A percentile compares a stretch with the other conserved stretches of the same genome.
These are phyloP conservation scores for Santalum album DNA, from an alignment of 164 flowering plant species.

Conservation along the genomic window DNA sequence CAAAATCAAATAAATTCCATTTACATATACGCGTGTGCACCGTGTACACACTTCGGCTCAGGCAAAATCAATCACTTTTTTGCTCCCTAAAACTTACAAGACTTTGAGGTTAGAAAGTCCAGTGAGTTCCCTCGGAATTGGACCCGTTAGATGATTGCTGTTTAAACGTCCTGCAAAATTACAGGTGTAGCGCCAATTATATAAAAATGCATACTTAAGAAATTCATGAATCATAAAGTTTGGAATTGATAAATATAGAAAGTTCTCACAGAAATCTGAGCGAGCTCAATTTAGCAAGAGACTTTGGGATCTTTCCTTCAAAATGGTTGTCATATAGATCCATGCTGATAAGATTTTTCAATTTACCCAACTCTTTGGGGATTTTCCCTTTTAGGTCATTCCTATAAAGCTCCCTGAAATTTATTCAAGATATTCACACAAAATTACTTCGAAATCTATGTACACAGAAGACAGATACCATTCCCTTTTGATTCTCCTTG, in stretches of 20 bases:
- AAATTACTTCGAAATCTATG: too few relatives aligned
- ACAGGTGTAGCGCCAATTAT: not conserved
- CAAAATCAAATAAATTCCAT: constrained; percentile 2
- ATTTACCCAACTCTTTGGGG: constrained; percentile 71
- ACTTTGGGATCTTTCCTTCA: constrained; percentile 63
- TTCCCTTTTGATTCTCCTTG: too few relatives aligned
- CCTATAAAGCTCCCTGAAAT: constrained; percentile 67
- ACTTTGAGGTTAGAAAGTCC: constrained; percentile 61
- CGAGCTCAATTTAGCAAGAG: constrained; percentile 56
- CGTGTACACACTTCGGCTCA: too few relatives aligned
- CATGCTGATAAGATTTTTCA: constrained; percentile 69
- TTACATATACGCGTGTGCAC: not conserved
- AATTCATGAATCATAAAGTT: not conserved
- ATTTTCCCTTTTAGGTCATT: constrained; percentile 59
- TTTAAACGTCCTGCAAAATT: constrained; percentile 58
- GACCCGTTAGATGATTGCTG: constrained; percentile 67
- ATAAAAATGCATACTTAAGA: not conserved
- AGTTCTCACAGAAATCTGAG: constrained; percentile 65
- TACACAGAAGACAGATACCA: too few relatives aligned
- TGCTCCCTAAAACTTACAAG: constrained; percentile 40
- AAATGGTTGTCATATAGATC: constrained; percentile 62
- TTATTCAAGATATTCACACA: not conserved
- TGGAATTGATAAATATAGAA: not conserved
- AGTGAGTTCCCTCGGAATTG: constrained; percentile 74
- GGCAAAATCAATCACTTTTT: not conserved